Evolutionary conservation across 2,329 filamentous ascomycete species (phyloP), one percentile per base, ranked within the genome.

Genomic region (Aspergillus neotritici): DNA sequence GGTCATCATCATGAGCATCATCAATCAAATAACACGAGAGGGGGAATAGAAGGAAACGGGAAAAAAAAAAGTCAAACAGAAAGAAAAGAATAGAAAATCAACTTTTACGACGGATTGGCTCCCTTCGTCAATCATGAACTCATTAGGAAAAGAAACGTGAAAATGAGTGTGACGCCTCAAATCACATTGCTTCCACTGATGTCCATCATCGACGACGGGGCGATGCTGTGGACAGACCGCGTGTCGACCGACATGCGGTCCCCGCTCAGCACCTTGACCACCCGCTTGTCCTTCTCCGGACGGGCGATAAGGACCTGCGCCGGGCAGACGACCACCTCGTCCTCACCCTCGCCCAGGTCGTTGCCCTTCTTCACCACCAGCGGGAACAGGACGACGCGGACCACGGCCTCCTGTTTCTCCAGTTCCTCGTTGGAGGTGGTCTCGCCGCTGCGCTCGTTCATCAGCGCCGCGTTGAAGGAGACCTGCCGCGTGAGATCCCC

Each of bases 331-430:
- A 97, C 90, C 51, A 94, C 87, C 73, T 97, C 90, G 54, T 96
- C 89, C 42, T 96, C 88, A 42, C 90, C 91, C 41, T 84, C 78
- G 16, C 90, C 93, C 32, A 76, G 74, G 62, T 97, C 91, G 59
- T 94, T 87, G 41, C 90, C 91, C 72, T 93, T 94, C 72, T 95
- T 95, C 57, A 97, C 87, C 13, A 98, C 91, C 1, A 97, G 77
- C 8, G 94, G 94, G 74, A 98, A 98, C 32, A 98, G 79, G 2
- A 98, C 90, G 49, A 95, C 80, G 54, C 93, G 86, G 32, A 98
- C 89, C 13, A 91, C 80, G 17, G 88, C 83, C 32, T 80, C 77
- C 48, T 84, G 77, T 5, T 76, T 74, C 66, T 97, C 86, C 16
- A 95, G 79, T 40, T 91, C 86, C 52, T 91, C 85, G 58, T 93